A percentile compares a stretch with the other conserved stretches of the same genome.
Evolutionary conservation across 2,329 filamentous ascomycete genomes (phyloP).

Genomic region (Colletotrichum lini): DNA sequence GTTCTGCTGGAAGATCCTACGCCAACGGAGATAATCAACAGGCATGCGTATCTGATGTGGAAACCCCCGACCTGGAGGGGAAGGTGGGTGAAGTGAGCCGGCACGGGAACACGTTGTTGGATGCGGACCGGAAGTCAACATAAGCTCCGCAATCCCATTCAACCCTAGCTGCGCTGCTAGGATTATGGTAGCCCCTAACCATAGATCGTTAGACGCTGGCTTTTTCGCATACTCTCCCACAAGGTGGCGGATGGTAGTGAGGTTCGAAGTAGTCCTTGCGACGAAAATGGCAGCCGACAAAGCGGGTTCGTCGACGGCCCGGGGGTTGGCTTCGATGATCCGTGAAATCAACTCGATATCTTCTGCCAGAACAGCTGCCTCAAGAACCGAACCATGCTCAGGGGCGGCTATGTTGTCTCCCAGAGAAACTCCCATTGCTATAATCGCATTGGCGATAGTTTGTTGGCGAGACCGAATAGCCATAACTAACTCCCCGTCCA

Average conservation of each 20-base stretch:
- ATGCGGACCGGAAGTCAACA: background rate
- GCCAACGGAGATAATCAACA: background rate
- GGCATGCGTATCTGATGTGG: background rate
- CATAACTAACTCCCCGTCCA: background rate
- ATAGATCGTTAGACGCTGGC: background rate
- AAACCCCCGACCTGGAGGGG: too few relatives aligned
- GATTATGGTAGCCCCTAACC: background rate
- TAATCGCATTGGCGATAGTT: background rate
- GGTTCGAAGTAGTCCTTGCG: background rate
- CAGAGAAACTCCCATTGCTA: background rate
- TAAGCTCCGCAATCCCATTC: background rate
- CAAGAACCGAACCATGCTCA: constrained; percentile 4
- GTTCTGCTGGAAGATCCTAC: fast-evolving
- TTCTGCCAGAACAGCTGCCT: background rate
- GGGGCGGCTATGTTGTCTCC: too few relatives aligned
- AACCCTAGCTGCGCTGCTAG: background rate
- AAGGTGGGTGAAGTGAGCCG: too few relatives aligned
- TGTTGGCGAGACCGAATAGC: background rate
- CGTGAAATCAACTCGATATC: background rate
- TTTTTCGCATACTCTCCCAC: background rate
- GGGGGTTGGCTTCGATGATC: background rate
- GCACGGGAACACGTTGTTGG: background rate
- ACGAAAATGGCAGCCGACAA: background rate
- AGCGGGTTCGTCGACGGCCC: background rate
- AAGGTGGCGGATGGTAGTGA: background rate